Base-by-base conservation (phyloP, 805 yeast species). In the Wickerhamiella kazuoi region DNA sequence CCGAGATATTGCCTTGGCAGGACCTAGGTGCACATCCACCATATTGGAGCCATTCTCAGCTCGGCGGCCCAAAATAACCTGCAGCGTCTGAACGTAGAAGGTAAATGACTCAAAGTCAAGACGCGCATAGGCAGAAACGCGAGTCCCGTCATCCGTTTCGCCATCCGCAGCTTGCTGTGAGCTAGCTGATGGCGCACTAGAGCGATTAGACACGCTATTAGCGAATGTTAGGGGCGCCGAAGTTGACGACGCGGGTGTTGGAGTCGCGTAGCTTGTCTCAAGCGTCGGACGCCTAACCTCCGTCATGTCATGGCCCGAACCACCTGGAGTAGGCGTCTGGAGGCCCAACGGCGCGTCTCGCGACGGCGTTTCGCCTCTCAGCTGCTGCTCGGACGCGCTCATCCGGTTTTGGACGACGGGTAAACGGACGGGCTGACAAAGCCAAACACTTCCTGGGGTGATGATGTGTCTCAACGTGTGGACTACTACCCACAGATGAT, bases 71-170 rank as follows among this genome's bases (percentile, higher is more conserved):
- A 90, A 64, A 7, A 87, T 71, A 1, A 87, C 94, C 57, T 90
- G 96, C 53, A 90, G 67, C 1, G 98, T 90, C 60, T 90, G 98
- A 9, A 90, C 95, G 50, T 87, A 90, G 54, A 90, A 90, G 2
- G 95, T 86, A 56, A 79, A 87, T 46, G 81, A 74, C 43, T 81
- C 94, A 56, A 90, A 90, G 55, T 90, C 97, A 30, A 90, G 62
- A 49, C 67, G 50, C 16, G 69, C 69, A 36, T 65, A 64, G 20
- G 68, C 68, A 9, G 62, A 59, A 5, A 62, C 63, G 24, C 60
- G 51, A 33, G 57, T 49, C 26, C 50, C 48, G 13, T 46, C 52
- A 32, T 46, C 50, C 14, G 20, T 37, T 9, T 28, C 38, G 21
- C 13, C 26, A 17, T 15, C 18, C 8, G 34, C 37, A 23, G 26